Base-by-base conservation (phyloP, 805 yeast species). In the Lachancea sp. region DNA sequence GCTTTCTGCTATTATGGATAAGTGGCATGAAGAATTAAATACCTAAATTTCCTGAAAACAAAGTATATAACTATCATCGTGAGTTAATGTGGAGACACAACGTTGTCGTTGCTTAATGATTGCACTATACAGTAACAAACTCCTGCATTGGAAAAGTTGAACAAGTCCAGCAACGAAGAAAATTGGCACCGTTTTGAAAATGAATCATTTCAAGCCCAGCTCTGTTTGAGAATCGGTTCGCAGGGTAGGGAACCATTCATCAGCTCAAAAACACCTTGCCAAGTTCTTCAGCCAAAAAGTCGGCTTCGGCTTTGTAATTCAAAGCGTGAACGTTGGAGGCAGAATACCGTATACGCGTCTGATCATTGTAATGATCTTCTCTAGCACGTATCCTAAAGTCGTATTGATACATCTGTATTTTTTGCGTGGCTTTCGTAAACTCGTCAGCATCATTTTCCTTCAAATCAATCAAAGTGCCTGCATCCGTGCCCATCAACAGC, bases 331-430 rank as follows among this genome's bases (percentile, higher is more conserved):
- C 52, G 13, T 75, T 72, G 40, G 78, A 69, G 2, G 78, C 85
- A 45, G 82, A 82, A 61, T 82, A 87, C 62, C 96, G 78, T 15
- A 86, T 79, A 63, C 91, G 77, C 26, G 77, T 74, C 38, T 75
- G 77, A 42, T 89, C 95, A 56, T 89, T 84, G 64, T 86, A 93
- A 49, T 75, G 79, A 58, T 93, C 97, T 57, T 79, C 85, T 60
- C 81, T 78, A 12, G 95, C 96, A 57, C 85, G 79, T 43, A 90
- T 62, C 65, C 95, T 78, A 65, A 93, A 83, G 30, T 74, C 74
- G 58, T 65, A 86, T 62, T 87, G 90, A 51, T 76, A 73, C 75
- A 84, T 85, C 44, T 78, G 77, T 27, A 75, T 67, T 34, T 68
- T 69, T 38, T 70, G 69, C 41, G 83, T 69, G 3, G 66, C 57